Conservation (phyloP, 2,329 filamentous ascomycete species). For the Penicillium sp. region DNA sequence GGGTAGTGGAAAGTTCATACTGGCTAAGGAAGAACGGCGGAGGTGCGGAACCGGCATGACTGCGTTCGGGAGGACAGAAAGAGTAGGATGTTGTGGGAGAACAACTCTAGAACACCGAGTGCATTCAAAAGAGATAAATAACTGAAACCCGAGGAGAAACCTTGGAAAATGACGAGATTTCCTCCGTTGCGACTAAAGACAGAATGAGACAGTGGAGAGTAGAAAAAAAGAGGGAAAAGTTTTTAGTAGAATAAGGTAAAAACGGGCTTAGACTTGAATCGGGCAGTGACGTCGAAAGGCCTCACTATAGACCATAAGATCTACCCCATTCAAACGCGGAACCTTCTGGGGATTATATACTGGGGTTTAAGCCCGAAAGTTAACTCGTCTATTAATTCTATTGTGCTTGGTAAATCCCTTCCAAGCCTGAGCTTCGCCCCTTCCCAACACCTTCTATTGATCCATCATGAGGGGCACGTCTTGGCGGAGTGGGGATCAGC, state of each 20-base stretch:
- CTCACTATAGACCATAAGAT: background rate
- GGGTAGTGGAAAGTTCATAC: constrained; percentile 27
- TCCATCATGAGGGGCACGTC: constrained; percentile 22
- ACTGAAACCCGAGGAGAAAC: background rate
- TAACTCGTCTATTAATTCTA: background rate
- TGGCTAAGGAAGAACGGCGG: constrained; percentile 38
- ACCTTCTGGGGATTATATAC: background rate
- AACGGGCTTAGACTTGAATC: constrained; percentile 1
- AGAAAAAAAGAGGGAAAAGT: background rate
- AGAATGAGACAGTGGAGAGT: background rate
- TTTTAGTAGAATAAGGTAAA: background rate
- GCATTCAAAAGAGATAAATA: background rate
- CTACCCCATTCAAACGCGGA: background rate
- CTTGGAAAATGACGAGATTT: background rate
- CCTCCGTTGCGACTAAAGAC: background rate
- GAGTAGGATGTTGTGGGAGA: constrained; percentile 11
- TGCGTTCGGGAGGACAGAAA: constrained; percentile 21
- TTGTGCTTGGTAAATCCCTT: background rate
- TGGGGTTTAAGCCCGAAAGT: background rate
- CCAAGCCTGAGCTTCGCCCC: background rate
- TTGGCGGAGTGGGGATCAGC: constrained; percentile 18
- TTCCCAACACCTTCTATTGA: constrained; percentile 5
- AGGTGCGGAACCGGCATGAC: constrained; percentile 39
- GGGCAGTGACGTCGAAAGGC: constrained; percentile 1
- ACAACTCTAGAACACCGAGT: background rate